Conservation (phyloP, 495 filamentous ascomycete species). For the Aspergillus sclerotiicarbonarius region DNA sequence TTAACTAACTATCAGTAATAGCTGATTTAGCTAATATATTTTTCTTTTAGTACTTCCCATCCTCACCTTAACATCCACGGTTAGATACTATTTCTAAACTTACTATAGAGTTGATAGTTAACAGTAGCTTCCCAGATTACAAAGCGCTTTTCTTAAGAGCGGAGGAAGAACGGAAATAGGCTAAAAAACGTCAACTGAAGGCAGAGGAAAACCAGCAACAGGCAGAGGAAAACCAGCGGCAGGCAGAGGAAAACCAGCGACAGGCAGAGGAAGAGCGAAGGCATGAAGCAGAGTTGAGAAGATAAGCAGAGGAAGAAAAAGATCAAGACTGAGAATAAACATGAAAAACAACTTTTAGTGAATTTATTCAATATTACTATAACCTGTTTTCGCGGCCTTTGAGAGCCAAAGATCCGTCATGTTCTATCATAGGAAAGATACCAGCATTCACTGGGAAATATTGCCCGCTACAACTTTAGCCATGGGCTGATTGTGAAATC, state of each 20-base stretch:
- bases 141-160: neutral
- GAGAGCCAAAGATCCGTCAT: conserved; percentile 25
- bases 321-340: conserved; percentile 10
- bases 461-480: conserved; percentile 28
- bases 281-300: too few species aligned
- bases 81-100: too few species aligned
- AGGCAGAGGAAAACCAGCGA: neutral
- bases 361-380: conserved; percentile 30
- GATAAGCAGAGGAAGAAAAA: conserved; percentile 9
- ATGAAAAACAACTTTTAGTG: conserved; percentile 29
- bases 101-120: neutral
- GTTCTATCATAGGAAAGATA: conserved; percentile 31
- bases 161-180: neutral
- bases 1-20: too few species aligned
- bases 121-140: neutral
- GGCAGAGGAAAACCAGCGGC: neutral
- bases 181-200: neutral
- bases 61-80: too few species aligned
- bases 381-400: conserved; percentile 22
- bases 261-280: neutral
- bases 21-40: too few species aligned
- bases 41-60: too few species aligned
- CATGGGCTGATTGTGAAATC: conserved; percentile 30
- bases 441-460: conserved; percentile 27
- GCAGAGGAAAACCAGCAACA: neutral